Evolutionary conservation across 495 filamentous ascomycete genomes (phyloP), one percentile per base, ranked within the genome.

Genomic region (Clavariopsis aquatica): DNA sequence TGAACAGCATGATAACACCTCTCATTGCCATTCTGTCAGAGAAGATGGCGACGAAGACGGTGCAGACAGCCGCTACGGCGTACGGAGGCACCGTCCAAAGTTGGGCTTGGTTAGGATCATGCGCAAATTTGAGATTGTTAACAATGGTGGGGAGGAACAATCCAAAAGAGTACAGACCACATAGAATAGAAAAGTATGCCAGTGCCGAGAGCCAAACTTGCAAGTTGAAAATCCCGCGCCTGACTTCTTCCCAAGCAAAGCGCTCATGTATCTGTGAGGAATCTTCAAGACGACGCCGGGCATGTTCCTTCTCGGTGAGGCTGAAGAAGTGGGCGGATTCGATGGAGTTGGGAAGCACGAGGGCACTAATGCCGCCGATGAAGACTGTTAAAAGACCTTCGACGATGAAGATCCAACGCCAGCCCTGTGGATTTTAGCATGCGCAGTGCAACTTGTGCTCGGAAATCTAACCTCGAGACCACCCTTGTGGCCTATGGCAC

Each of bases 21-120:
- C 79, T 73, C 4, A 81, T 74, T 24, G 73, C 73, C 5, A 81
- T 64, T 12, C 73, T 73, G 66, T 82, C 80, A 0, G 79, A 81
- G 22, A 82, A n/a, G 26, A 81, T 62, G 23, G 80, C 77, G 1
- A 68, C 52, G n/a, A 64, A 26, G 23, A 68, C 64, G 24, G 63
- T 68, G 41, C 29, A 57, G n/a, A 68, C 41, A 8, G 68, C 60
- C 0, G 68, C 68, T 31, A 71, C 68, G 34, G 68, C 68, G 45
- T 71, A 71, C 13, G 68, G 68, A 20, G 64, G 64, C 1, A 71
- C 68, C 13, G 64, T 63, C 68, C 64, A 68, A 27, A 71, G 65
- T 27, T 71, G 68, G 0, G 64, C 60, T 43, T 68, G 31, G 52
- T 68, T 71, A 0, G 64, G 64, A 29, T 64, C 56, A 1, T 38